Evolutionary conservation across 1,284 basidiomycete genomes (phyloP).

Genomic region (Cryptococcus sp.): DNA sequence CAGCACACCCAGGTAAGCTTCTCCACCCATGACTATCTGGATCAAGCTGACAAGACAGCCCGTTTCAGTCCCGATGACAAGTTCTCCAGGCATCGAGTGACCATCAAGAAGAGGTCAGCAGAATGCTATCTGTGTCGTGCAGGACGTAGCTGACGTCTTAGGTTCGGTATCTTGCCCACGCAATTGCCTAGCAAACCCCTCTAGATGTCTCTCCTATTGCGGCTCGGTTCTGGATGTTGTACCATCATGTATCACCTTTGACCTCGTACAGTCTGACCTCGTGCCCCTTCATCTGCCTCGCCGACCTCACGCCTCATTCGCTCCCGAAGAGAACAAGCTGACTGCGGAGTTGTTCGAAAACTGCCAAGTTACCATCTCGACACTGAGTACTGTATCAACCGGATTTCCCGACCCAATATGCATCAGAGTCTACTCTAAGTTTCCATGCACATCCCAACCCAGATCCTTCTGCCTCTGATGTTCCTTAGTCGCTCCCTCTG

Average conservation of each 20-base stretch:
- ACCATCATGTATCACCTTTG: neutral
- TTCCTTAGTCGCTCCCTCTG: conserved; percentile 36
- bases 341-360: too few species aligned
- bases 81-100: conserved; percentile 91
- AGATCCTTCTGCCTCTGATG: conserved; percentile 41
- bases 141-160: conserved; percentile 13
- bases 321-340: too few species aligned
- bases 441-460: conserved; percentile 44
- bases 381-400: too few species aligned
- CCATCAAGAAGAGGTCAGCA: conserved; percentile 78
- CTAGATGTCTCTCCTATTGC: conserved; percentile 48
- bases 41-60: conserved; percentile 52
- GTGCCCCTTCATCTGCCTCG: too few species aligned
- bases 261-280: neutral
- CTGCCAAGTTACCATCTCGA: too few species aligned
- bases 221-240: neutral
- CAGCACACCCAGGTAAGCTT: conserved; percentile 83
- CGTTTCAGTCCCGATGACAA: conserved; percentile 97
- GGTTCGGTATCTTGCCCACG: conserved; percentile 75
- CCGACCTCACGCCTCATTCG: too few species aligned
- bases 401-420: too few species aligned
- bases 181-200: conserved; percentile 84
- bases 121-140: neutral
- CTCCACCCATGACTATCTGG: neutral
- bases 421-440: conserved; percentile 10